These are phyloP conservation scores for Datisca glomerata DNA, from an alignment of 306 rosid genomes.

Conservation along the genomic window DNA sequence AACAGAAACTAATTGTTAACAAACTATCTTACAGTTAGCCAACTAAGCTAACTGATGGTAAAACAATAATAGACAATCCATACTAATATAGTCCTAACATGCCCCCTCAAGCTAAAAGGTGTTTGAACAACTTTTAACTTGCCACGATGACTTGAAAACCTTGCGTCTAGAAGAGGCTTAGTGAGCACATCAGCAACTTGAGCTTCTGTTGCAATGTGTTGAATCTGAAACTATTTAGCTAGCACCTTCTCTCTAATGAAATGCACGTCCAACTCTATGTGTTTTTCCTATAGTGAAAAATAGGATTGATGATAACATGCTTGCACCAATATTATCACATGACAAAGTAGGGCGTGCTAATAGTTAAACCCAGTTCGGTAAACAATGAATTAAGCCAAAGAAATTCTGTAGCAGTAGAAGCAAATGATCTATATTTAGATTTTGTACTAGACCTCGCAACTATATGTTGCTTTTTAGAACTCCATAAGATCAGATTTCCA, in stretches of 20 bases:
- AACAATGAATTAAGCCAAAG: not conserved
- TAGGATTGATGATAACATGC: not conserved
- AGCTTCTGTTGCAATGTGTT: too few species aligned
- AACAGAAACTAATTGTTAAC: too few species aligned
- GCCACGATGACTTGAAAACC: too few species aligned
- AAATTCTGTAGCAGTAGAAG: not conserved
- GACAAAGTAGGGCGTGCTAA: not conserved
- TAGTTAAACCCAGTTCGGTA: not conserved
- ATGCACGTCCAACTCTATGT: not conserved
- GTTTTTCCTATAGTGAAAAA: not conserved
- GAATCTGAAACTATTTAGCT: too few species aligned
- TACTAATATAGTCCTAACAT: too few species aligned
- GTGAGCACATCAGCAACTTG: too few species aligned
- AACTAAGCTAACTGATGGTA: too few species aligned
- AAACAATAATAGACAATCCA: too few species aligned
- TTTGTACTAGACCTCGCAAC: not conserved
- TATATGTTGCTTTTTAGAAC: not conserved
- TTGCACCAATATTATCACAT: not conserved
- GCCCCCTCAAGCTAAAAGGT: too few species aligned
- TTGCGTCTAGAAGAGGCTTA: too few species aligned
- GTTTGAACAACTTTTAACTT: too few species aligned
- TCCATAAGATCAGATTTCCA: not conserved
- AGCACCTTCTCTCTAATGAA: not conserved
- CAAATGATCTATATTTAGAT: not conserved
- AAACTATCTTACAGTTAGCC: too few species aligned